Evolutionary conservation across 768 basidiomycete species (phyloP).

Genomic region (Tubosaeta sp.): DNA sequence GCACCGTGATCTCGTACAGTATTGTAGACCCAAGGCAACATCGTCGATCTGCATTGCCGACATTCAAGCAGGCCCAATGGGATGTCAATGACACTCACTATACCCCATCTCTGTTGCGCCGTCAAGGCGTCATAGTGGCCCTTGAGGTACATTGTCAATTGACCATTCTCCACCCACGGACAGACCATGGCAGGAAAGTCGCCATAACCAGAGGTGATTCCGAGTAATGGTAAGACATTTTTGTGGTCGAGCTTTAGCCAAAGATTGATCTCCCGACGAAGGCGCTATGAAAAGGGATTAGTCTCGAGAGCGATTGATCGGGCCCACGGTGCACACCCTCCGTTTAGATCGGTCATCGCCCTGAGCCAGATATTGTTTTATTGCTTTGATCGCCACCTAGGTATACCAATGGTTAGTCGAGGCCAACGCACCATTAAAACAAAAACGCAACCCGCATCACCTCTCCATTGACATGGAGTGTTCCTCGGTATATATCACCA

Average conservation of each 20-base stretch:
- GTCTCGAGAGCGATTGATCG: neutral
- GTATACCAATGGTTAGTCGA: neutral
- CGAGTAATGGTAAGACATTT: slow-evolving; percentile 30
- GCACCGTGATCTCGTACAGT: slow-evolving; percentile 10
- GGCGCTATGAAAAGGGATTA: slow-evolving; percentile 10
- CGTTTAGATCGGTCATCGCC: slow-evolving; percentile 9
- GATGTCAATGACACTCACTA: slow-evolving; percentile 9
- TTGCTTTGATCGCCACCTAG: slow-evolving; percentile 25
- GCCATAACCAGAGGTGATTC: slow-evolving; percentile 26
- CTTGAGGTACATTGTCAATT: slow-evolving; percentile 23
- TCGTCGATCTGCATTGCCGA: slow-evolving; percentile 18
- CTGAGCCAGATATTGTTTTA: slow-evolving; percentile 18
- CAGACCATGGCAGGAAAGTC: slow-evolving; percentile 31
- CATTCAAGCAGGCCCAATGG: neutral
- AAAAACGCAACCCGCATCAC: slow-evolving; percentile 7
- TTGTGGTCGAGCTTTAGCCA: slow-evolving; percentile 29
- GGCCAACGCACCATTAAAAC: neutral
- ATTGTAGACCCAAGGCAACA: slow-evolving; percentile 25
- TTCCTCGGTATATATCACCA: slow-evolving; percentile 19
- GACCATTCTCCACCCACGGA: slow-evolving; percentile 31
- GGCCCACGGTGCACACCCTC: slow-evolving; percentile 5
- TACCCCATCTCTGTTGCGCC: slow-evolving; percentile 5
- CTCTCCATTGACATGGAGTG: slow-evolving; percentile 9
- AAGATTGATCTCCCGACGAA: slow-evolving; percentile 27
- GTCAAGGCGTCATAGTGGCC: slow-evolving; percentile 11